Percentiles rank a stretch among this genome's conserved stretches.
Conservation (phyloP, 257 asterid species). For the Salvia hispanica region DNA sequence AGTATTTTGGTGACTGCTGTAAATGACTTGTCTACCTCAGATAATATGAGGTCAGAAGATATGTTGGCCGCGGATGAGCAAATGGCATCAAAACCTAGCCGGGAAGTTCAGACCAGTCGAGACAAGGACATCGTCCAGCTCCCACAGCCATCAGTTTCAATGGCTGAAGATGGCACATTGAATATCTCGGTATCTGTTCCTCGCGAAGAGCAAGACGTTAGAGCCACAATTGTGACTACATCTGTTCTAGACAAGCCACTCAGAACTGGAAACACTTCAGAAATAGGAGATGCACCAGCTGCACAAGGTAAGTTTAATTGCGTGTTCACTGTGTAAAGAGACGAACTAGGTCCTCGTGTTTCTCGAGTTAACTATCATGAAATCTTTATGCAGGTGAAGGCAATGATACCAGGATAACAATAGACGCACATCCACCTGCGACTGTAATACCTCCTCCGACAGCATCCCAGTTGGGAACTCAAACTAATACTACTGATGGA, state of each 20-base stretch:
- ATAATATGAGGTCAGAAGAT: not conserved
- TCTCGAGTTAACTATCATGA: conserved; percentile 18
- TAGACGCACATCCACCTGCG: conserved; percentile 41
- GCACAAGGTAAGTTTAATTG: conserved; percentile 40
- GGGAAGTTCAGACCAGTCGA: conserved; percentile 28
- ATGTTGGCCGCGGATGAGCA: conserved; percentile 27
- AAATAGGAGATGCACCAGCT: conserved; percentile 34
- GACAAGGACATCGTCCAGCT: conserved; percentile 37
- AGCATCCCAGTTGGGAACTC: conserved; percentile 39
- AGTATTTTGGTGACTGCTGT: conserved; percentile 1
- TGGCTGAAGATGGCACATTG: conserved; percentile 34
- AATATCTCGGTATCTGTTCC: conserved; percentile 45
- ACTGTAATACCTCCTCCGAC: conserved; percentile 11
- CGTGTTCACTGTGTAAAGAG: not conserved
- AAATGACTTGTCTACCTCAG: conserved; percentile 16
- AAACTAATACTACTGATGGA: conserved; percentile 28
- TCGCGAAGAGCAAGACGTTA: conserved; percentile 44
- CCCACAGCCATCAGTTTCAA: conserved; percentile 36
- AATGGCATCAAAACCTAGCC: conserved; percentile 32
- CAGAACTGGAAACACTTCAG: conserved; percentile 33
- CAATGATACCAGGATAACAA: conserved; percentile 54
- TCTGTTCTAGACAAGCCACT: conserved; percentile 40
- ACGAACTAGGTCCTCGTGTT: not conserved
- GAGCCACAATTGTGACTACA: conserved; percentile 37
- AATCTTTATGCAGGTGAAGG: conserved; percentile 67